Evolutionary conservation across 2,329 filamentous ascomycete species (phyloP), one percentile per base, ranked within the genome.

Genomic region (Diplodia seriata): DNA sequence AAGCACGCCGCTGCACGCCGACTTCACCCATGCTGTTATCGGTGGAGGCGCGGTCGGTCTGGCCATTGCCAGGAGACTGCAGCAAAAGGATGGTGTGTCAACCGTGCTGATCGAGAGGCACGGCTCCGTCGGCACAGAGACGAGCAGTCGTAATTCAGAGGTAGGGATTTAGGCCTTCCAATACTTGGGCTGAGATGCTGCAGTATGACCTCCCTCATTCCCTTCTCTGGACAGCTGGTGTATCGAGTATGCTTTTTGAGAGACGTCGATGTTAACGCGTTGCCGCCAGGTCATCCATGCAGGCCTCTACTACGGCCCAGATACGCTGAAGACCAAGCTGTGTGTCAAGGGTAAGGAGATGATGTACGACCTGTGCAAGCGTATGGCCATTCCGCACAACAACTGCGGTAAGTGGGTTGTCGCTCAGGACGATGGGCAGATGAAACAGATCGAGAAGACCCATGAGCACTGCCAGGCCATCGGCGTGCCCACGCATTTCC

Each of bases 331-430:
- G 81, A 93, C 94, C 1, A 81, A 82, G 18, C 87, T 99, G 14
- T 99, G 95, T 81, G 84, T 97, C 71, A 82, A 84, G 38, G 95
- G 95, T 69, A 90, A 90, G 72, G 77, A 89, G 38, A 83, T 93
- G 77, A 83, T 98, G 69, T 99, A 99, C 80, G 85, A 83, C 4
- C 87, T 97, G 51, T 97, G 94, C 82, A 79, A 81, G 5, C 81
- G 81, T 68, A 83, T 91, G 73, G 79, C 80, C 68, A 90, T 99
- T 62, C 87, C 88, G 0, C 86, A 95, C 80, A 85, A 85, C 66
- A 90, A 90, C 76, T 91, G 89, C 29, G 93, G 93, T 69, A 98
- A 97, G 82, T 97, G 94, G 94, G 91, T 98, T 74, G 91, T 98
- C 1, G 94, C 94, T 0, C 95, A 98, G 81, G 90, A 89, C 64